Evolutionary conservation across 768 basidiomycete species (phyloP), one percentile per base, ranked within the genome.

Genomic region (Psilocybe tampanensis): DNA sequence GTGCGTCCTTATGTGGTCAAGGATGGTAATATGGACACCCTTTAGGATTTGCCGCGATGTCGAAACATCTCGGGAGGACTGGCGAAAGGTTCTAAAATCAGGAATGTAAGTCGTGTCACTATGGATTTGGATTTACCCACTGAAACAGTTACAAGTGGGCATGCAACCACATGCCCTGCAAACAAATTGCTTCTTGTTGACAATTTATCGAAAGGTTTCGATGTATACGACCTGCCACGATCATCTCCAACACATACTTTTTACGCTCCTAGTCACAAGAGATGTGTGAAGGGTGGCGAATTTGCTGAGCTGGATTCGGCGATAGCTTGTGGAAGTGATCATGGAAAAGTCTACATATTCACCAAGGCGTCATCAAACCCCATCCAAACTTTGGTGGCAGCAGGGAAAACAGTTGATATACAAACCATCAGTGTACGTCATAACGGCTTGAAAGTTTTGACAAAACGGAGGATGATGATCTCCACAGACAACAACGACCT

Each of bases 11-110:
- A 8, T 33, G 21, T 22, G 7, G 6, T 13, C 36, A 15, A 6
- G 3, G 36, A 3, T n/a, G 4, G 6, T 15, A 5, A 39, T 47
- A 18, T 17, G 17, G 12, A 15, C 6, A 7, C 22, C 17, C 34
- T 55, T 55, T 22, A 60, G 60, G 55, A 49, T 57, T 21, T 60
- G 55, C 52, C 21, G 33, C n/a, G 22, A 56, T 21, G 47, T 50
- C 11, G 47, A 44, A 32, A 49, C 55, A 4, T 44, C 48, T 8
- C 45, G 41, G 49, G 60, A 60, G 24, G 55, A 56, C 17, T 60
- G 60, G 60, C 11, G 39, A 34, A 60, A 60, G 33, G 33, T 56
- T 13, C 32, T 60, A 32, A 60, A 57, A 50, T 56, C 60, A 11
- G 45, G 55, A 22, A 50, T 57, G 55, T 57, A 22, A 45, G 47